A percentile compares a stretch with the other conserved stretches of the same genome.
phyloP scores from a whole-genome alignment of 2,329 filamentous ascomycete genomes.

The Pseudopithomyces chartarum region DNA sequence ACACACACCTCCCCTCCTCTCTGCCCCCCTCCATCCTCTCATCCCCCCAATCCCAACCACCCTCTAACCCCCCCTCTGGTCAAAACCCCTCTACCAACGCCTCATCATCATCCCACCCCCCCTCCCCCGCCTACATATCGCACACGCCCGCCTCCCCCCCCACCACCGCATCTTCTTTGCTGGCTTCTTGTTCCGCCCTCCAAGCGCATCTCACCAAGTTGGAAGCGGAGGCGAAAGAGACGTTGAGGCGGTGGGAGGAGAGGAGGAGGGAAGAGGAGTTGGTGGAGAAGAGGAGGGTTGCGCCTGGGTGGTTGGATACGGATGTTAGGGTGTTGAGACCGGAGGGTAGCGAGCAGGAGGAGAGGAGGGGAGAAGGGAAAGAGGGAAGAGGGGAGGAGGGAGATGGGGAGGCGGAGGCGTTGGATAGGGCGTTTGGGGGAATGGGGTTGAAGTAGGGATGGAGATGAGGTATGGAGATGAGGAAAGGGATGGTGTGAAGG shows the following conservation, averaged over 20 bases:
- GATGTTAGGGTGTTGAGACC: conserved; percentile 68
- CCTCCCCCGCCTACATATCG: conserved; percentile 67
- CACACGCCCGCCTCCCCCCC: conserved; percentile 78
- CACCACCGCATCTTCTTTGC: conserved; percentile 79
- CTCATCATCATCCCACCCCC: conserved; percentile 54
- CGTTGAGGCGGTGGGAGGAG: conserved; percentile 73
- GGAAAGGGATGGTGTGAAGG: neutral
- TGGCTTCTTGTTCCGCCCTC: conserved; percentile 78
- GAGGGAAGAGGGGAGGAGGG: conserved; percentile 37
- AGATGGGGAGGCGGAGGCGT: conserved; percentile 57
- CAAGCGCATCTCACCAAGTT: conserved; percentile 75
- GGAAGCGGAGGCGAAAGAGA: conserved; percentile 68
- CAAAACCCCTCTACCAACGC: conserved; percentile 22
- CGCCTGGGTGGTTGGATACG: conserved; percentile 81
- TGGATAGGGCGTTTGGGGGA: conserved; percentile 68
- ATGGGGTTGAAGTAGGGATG: conserved; percentile 58
- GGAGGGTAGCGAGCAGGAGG: conserved; percentile 55
- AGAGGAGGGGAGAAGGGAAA: neutral
- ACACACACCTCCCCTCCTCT: conserved; percentile 85
- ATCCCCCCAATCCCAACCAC: conserved; percentile 48
- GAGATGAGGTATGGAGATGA: neutral
- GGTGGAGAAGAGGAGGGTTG: conserved; percentile 78
- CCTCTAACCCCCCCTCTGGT: neutral
- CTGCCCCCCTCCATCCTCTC: conserved; percentile 74
- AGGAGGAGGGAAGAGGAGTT: conserved; percentile 68